These are phyloP conservation scores for Candida tetrigidarum DNA, from an alignment of 1,139 yeast species.

Conservation along the genomic window DNA sequence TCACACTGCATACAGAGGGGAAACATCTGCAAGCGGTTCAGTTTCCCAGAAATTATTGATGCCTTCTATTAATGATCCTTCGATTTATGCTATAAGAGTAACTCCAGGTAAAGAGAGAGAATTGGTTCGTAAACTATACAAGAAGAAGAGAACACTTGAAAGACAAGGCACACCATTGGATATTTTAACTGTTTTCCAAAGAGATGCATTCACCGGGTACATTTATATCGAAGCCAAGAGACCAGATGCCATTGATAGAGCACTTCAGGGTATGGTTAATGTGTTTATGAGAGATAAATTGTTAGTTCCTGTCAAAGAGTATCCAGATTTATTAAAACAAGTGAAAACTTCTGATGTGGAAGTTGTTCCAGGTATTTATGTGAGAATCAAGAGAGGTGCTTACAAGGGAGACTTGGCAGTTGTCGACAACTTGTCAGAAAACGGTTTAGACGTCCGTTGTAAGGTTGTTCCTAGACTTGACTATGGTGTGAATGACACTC, in stretches of 20 bases:
- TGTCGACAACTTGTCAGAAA: constrained; percentile 91
- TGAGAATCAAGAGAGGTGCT: constrained; percentile 87
- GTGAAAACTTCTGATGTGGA: constrained; percentile 88
- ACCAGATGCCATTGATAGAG: constrained; percentile 89
- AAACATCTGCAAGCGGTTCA: constrained; percentile 68
- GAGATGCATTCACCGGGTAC: constrained; percentile 91
- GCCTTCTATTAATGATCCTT: constrained; percentile 97
- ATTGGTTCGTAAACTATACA: constrained; percentile 79
- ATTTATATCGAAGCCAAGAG: constrained; percentile 93
- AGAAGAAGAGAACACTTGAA: constrained; percentile 76
- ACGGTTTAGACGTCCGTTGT: constrained; percentile 91
- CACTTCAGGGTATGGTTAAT: constrained; percentile 88
- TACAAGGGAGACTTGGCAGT: constrained; percentile 93
- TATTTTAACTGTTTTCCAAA: constrained; percentile 90
- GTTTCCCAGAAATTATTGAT: constrained; percentile 92
- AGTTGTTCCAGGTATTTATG: constrained; percentile 89
- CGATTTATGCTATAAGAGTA: constrained; percentile 95
- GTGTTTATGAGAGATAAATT: constrained; percentile 73
- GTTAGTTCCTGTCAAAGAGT: constrained; percentile 93
- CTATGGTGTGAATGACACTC: constrained; percentile 72
- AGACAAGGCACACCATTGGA: constrained; percentile 64
- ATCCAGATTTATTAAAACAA: constrained; percentile 91
- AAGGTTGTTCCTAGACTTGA: constrained; percentile 93
- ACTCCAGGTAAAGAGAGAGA: constrained; percentile 94
- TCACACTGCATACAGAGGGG: constrained; percentile 86